Evolutionary conservation across 768 basidiomycete species (phyloP).

Genomic region (Collybia sp.): DNA sequence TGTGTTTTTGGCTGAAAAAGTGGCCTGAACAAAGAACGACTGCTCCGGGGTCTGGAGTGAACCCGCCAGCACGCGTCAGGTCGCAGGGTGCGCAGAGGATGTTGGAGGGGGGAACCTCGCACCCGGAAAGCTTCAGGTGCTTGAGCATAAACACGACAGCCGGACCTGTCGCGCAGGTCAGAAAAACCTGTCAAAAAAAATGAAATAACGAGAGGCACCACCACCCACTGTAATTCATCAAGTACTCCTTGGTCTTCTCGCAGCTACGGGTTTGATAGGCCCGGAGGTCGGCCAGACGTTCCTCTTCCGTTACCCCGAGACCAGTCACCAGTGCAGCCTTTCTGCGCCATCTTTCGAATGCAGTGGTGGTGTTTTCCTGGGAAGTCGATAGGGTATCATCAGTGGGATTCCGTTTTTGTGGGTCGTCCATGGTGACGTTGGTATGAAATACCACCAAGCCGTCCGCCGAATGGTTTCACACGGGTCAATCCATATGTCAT

Average conservation of each 20-base stretch:
- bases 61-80: slow-evolving; percentile 69
- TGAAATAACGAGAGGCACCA: slow-evolving; percentile 5
- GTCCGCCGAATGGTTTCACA: too few relatives aligned
- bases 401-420: slow-evolving; percentile 15
- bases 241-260: slow-evolving; percentile 64
- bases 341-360: slow-evolving; percentile 46
- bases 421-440: slow-evolving; percentile 11
- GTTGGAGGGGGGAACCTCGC: slow-evolving; percentile 64
- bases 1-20: slow-evolving; percentile 75
- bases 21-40: slow-evolving; percentile 84
- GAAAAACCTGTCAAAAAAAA: slow-evolving; percentile 6
- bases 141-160: slow-evolving; percentile 87
- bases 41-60: slow-evolving; percentile 70
- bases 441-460: background rate
- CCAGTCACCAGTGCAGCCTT: slow-evolving; percentile 43
- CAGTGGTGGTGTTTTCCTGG: slow-evolving; percentile 20
- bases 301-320: slow-evolving; percentile 41
- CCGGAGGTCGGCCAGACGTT: slow-evolving; percentile 35
- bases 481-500: too few relatives aligned
- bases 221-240: slow-evolving; percentile 66
- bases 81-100: slow-evolving; percentile 87
- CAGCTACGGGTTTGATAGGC: slow-evolving; percentile 39
- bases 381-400: slow-evolving; percentile 9
- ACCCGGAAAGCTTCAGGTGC: slow-evolving; percentile 76
- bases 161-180: slow-evolving; percentile 52